phyloP scores from a whole-genome alignment of 179 eudicot species.

The Actinidia chinensis region DNA sequence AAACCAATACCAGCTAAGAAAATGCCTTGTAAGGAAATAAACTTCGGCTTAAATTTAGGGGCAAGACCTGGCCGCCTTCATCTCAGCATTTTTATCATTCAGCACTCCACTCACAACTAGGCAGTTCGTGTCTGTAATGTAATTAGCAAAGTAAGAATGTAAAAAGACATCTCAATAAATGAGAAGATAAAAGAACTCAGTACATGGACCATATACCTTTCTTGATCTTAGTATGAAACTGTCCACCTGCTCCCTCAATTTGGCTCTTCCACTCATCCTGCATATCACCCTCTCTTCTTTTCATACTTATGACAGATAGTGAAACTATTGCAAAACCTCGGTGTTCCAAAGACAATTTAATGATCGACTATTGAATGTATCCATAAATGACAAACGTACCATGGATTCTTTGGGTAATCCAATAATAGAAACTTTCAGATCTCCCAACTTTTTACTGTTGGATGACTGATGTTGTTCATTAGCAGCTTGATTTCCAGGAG shows the following conservation, averaged over 20 bases:
- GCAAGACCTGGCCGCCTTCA: constrained; percentile 81
- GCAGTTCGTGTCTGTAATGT: constrained; percentile 73
- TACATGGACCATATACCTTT: constrained; percentile 51
- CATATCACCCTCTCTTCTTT: constrained; percentile 6
- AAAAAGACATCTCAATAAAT: constrained; percentile 7
- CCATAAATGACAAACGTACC: neutral
- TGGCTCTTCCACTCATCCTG: constrained; percentile 71
- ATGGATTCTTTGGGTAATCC: constrained; percentile 56
- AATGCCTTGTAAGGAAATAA: constrained; percentile 1
- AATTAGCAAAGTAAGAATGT: neutral
- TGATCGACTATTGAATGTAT: neutral
- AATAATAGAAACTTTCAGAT: constrained; percentile 63
- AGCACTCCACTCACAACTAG: constrained; percentile 65
- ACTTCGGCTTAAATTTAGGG: neutral
- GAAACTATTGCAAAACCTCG: neutral
- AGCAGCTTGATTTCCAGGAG: constrained; percentile 47
- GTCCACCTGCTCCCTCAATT: constrained; percentile 76
- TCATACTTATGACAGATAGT: neutral
- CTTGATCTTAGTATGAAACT: constrained; percentile 68
- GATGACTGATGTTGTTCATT: constrained; percentile 44
- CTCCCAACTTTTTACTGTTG: constrained; percentile 57
- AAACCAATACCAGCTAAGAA: constrained; percentile 18
- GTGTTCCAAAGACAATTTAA: constrained; percentile 1
- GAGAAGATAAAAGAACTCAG: neutral
- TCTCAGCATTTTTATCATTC: constrained; percentile 59